Base-by-base conservation (phyloP, 2,329 filamentous ascomycete genomes). In the Paecilomyces sp. region DNA sequence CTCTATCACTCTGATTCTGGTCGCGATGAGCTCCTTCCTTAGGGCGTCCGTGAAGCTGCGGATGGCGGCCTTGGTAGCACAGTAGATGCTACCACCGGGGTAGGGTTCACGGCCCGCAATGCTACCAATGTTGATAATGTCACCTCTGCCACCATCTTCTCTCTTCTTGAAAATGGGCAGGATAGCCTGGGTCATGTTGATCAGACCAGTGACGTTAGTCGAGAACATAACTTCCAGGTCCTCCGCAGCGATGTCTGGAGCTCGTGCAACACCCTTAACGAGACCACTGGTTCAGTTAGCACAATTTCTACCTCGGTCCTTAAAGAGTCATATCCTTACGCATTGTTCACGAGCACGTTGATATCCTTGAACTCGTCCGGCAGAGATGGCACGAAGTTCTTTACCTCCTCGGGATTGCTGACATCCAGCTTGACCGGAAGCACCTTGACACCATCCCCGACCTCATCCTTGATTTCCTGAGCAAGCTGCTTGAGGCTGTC, bases 111-210 rank as follows among this genome's bases (percentile, higher is more conserved):
- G 84, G 31, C 91, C 92, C n/a, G 92, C 92, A 70, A 96, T 92
- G 66, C 88, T 92, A 62, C 92, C 92, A 70, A 97, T 87, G 72
- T 97, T 97, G 79, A 99, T 96, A 73, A 99, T 92, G 73, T 97
- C 94, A 67, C 93, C 93, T 52, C 84, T 80, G 60, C 92, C 92
- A 61, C 89, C 88, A 59, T 93, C 83, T 62, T 65, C 80, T 60
- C 77, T 71, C 67, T 84, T 81, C 76, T 91, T 88, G 82, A 92
- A 95, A 72, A 92, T 87, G 57, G 90, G 86, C 18, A 97, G 78
- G 61, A 97, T 82, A 54, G 90, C 90, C 80, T 99, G 94, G 0
- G 94, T 97, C 89, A 97, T 91, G 80, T 93, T 90, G 80, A 99
- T 94, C 34, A 99, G 82, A 30, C 94, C 94, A 1, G 89, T 94